Evolutionary conservation across 2,329 filamentous ascomycete species (phyloP).

Genomic region (Exophiala oligosperma): DNA sequence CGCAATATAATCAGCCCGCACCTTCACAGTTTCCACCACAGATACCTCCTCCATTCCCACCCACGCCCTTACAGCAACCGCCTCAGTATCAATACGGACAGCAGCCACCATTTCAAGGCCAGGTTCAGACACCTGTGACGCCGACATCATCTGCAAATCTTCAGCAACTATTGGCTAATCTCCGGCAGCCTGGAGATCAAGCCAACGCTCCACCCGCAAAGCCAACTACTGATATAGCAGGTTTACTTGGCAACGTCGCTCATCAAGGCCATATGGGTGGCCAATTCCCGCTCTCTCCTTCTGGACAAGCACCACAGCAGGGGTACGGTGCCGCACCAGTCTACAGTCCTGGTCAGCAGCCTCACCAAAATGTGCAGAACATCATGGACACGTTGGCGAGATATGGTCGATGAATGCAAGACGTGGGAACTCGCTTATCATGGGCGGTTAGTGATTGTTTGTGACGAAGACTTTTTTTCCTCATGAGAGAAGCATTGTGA

Average conservation of each 20-base stretch:
- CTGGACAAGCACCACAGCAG: conserved; percentile 23
- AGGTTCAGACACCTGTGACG: conserved; percentile 14
- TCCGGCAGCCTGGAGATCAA: conserved; percentile 25
- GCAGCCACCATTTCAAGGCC: conserved; percentile 17
- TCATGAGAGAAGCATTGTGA: no score
- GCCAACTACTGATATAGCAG: conserved; percentile 41
- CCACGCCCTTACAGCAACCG: conserved; percentile 10
- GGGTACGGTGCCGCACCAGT: conserved; percentile 17
- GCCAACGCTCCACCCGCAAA: conserved; percentile 33
- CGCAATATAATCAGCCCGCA: conserved; percentile 23
- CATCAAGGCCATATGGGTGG: conserved; percentile 30
- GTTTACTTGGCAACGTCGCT: conserved; percentile 40
- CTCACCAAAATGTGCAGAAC: conserved; percentile 46
- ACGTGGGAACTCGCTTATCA: no score
- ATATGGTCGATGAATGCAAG: conserved; percentile 42
- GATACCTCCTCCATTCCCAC: conserved; percentile 10
- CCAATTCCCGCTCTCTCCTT: conserved; percentile 9
- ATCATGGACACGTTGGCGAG: conserved; percentile 49
- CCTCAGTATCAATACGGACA: conserved; percentile 21
- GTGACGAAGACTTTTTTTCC: background rate
- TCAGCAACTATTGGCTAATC: conserved; percentile 29
- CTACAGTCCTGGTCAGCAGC: conserved; percentile 33
- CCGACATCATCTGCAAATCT: conserved; percentile 23
- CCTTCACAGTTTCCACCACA: conserved; percentile 32
- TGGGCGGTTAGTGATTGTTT: background rate